Base-by-base conservation (phyloP, 2,329 filamentous ascomycete species). In the Sporothrix phasma region DNA sequence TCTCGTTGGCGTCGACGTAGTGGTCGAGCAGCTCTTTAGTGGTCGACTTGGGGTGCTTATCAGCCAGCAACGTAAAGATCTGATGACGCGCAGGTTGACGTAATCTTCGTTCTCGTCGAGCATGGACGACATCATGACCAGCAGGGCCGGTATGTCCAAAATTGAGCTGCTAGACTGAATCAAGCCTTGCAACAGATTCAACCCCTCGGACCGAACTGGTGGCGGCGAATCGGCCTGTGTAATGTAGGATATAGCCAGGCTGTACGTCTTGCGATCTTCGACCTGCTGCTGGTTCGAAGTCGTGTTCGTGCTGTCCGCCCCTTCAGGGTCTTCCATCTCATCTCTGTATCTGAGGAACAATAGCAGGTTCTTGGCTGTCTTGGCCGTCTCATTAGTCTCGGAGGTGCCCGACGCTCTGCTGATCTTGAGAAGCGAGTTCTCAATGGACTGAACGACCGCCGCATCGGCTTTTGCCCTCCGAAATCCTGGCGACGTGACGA, bases 61-160 rank as follows among this genome's bases (percentile, higher is more conserved):
- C 75, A 0, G 86, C 82, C 11, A 92, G 74, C 26, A 84, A 81
- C 0, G 82, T 81, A 65, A 89, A 84, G 1, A 87, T 79, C 66
- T 84, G 66, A 91, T 83, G 17, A 85, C 82, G n/a, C 84, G 81
- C 2, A 88, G 76, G 69, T 88, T 88, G 66, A 90, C 85, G 70
- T 87, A 92, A 64, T 89, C 87, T 64, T 91, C 88, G 5, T 80
- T 77, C 58, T 89, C 86, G 66, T 81, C 80, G 1, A 90, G 76
- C 0, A 90, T 77, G 10, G 81, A 84, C 1, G 85, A 84, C 62
- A 90, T 77, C 1, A 89, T 77, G 5, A 87, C 81, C 0, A 88
- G 76, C 3, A 85, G 78, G 1, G 85, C 81, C 0, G 84, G 84
- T n/a, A 90, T 80, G 70, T 91, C 87, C 17, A 91, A 72, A 10